These are phyloP conservation scores for Stephanodiscus minutulus DNA, from an alignment of 108 stramenopile species.

Conservation along the genomic window DNA sequence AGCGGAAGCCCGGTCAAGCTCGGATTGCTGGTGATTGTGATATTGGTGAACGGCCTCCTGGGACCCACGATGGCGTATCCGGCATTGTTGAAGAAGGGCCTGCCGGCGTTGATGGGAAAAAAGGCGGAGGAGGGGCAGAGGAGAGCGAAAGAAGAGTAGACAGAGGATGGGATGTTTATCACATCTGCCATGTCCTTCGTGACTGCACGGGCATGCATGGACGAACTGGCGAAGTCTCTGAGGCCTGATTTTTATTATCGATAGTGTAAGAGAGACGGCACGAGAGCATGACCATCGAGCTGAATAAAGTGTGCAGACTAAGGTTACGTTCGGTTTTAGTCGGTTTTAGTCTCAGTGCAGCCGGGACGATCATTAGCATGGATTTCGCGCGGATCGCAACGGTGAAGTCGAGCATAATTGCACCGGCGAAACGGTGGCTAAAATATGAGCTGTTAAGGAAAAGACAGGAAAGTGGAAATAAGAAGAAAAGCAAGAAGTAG, in stretches of 20 bases:
- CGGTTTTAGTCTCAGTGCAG: not conserved
- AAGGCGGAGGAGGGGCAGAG: not conserved
- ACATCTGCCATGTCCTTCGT: too few species aligned
- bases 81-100: slow-evolving; percentile 53
- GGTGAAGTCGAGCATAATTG: too few species aligned
- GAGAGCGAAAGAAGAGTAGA: not conserved
- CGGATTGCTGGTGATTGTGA: slow-evolving; percentile 30
- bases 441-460: too few species aligned
- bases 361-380: not conserved
- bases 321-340: not conserved
- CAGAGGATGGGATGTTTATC: not conserved
- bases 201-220: too few species aligned
- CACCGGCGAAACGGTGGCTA: too few species aligned
- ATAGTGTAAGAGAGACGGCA: not conserved
- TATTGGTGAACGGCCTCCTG: slow-evolving; percentile 48
- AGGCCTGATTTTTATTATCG: not conserved
- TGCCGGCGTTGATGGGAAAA: slow-evolving; percentile 42
- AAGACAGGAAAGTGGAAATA: too few species aligned
- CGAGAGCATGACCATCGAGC: not conserved
- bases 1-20: slow-evolving; percentile 22
- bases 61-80: slow-evolving; percentile 62
- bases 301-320: not conserved
- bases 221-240: not conserved
- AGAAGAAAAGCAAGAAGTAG: too few species aligned
- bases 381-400: too few species aligned